phyloP scores from a whole-genome alignment of 331 rosid species.

The Malus hybrid region DNA sequence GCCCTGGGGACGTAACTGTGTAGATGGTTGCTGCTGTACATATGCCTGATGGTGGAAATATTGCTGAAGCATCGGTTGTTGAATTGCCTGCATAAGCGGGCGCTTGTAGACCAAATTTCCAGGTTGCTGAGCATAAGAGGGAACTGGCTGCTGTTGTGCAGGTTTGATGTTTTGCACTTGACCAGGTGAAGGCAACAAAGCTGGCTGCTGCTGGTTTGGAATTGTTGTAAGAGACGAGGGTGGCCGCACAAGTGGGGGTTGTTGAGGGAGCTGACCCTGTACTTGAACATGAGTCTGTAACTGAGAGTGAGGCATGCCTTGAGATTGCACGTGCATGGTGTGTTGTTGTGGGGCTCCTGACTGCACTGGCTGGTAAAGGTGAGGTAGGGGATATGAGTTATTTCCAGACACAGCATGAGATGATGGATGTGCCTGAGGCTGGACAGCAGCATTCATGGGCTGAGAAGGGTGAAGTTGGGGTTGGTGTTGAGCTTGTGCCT shows the following conservation, averaged over 20 bases:
- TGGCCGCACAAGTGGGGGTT: slow-evolving; percentile 50
- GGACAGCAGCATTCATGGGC: slow-evolving; percentile 35
- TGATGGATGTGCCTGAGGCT: slow-evolving; percentile 45
- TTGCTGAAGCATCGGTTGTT: slow-evolving; percentile 54
- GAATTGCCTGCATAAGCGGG: slow-evolving; percentile 49
- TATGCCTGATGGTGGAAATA: slow-evolving; percentile 31
- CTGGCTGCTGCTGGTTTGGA: slow-evolving; percentile 62
- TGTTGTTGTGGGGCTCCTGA: slow-evolving; percentile 48
- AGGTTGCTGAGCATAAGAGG: slow-evolving; percentile 52
- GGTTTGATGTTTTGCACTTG: slow-evolving; percentile 48
- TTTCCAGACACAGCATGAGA: slow-evolving; percentile 59
- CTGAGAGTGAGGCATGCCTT: slow-evolving; percentile 42
- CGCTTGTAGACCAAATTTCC: slow-evolving; percentile 45
- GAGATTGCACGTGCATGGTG: slow-evolving; percentile 39
- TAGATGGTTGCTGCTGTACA: slow-evolving; percentile 45
- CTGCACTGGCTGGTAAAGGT: slow-evolving; percentile 48
- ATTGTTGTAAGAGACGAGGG: slow-evolving; percentile 44
- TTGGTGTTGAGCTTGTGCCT: slow-evolving; percentile 42
- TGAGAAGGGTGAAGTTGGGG: slow-evolving; percentile 45
- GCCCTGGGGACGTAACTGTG: slow-evolving; percentile 53
- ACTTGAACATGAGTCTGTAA: slow-evolving; percentile 41
- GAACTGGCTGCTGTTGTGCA: slow-evolving; percentile 43
- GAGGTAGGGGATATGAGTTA: slow-evolving; percentile 57
- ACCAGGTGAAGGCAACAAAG: slow-evolving; percentile 50
- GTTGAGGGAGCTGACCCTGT: slow-evolving; percentile 61